phyloP scores from a whole-genome alignment of 441 rosid genomes.

The Euphorbia celastroides region DNA sequence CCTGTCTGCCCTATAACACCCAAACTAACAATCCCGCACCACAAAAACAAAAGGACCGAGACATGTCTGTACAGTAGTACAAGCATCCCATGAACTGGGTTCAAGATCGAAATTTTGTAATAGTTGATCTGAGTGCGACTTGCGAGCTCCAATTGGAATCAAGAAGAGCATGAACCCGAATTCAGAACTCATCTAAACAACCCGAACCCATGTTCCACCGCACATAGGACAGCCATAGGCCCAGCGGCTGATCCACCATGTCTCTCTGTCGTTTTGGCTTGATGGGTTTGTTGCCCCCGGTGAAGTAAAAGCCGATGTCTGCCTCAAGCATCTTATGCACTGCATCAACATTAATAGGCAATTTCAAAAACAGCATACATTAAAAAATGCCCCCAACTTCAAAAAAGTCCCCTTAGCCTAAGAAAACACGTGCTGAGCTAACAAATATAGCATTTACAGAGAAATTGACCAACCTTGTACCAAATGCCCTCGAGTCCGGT shows the following conservation, averaged over 20 bases:
- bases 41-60: background rate
- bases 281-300: constrained; percentile 45
- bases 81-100: background rate
- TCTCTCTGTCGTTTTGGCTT: constrained; percentile 64
- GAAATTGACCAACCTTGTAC: constrained; percentile 61
- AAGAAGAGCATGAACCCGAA: background rate
- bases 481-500: constrained; percentile 95
- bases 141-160: background rate
- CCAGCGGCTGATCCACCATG: constrained; percentile 99
- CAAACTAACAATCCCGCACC: too few relatives aligned
- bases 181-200: constrained; percentile 46
- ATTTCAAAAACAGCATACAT: background rate
- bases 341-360: constrained; percentile 29
- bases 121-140: background rate
- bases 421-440: too few relatives aligned
- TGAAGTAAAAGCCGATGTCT: constrained; percentile 88
- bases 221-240: constrained; percentile 98
- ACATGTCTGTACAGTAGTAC: background rate
- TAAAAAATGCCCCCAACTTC: background rate
- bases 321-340: constrained; percentile 97
- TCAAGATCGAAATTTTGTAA: background rate
- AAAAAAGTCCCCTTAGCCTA: too few relatives aligned
- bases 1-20: too few relatives aligned
- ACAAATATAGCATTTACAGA: too few relatives aligned
- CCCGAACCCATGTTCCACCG: constrained; percentile 98